These are phyloP conservation scores for Infundibulicybe gibba DNA, from an alignment of 768 basidiomycete genomes.

Conservation along the genomic window DNA sequence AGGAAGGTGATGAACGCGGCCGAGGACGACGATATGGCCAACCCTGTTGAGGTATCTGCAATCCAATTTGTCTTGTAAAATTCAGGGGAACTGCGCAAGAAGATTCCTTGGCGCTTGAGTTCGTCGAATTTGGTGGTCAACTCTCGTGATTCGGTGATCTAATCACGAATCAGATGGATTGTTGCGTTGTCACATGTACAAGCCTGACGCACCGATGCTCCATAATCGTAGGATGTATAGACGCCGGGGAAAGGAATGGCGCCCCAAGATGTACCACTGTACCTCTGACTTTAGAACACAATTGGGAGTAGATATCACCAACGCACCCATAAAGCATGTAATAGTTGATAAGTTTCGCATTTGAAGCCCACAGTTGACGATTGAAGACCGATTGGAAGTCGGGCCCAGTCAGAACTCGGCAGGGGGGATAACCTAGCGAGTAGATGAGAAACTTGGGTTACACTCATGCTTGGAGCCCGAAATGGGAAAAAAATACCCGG, in stretches of 20 bases:
- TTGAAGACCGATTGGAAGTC: slow-evolving; percentile 82
- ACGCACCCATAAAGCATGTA: slow-evolving; percentile 80
- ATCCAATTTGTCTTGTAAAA: slow-evolving; percentile 80
- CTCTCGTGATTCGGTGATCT: slow-evolving; percentile 64
- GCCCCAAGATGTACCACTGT: slow-evolving; percentile 84
- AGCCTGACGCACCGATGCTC: slow-evolving; percentile 41
- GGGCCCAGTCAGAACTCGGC: slow-evolving; percentile 63
- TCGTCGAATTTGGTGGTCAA: slow-evolving; percentile 71
- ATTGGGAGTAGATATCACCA: not conserved
- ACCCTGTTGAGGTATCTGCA: slow-evolving; percentile 53
- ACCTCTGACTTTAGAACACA: not conserved
- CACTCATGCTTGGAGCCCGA: not conserved
- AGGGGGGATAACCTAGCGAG: slow-evolving; percentile 54
- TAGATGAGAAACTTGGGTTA: not conserved
- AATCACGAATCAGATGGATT: not conserved
- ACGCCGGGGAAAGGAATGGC: slow-evolving; percentile 77
- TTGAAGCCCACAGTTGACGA: slow-evolving; percentile 72
- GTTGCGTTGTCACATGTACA: not conserved
- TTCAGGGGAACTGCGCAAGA: slow-evolving; percentile 74
- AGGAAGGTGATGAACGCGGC: slow-evolving; percentile 59
- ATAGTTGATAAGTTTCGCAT: slow-evolving; percentile 78
- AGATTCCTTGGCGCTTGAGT: slow-evolving; percentile 75
- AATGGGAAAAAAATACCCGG: slow-evolving; percentile 42
- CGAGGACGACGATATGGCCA: slow-evolving; percentile 33
- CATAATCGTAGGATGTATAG: slow-evolving; percentile 82